phyloP scores from a whole-genome alignment of 257 asterid genomes.

The Phtheirospermum japonicum region DNA sequence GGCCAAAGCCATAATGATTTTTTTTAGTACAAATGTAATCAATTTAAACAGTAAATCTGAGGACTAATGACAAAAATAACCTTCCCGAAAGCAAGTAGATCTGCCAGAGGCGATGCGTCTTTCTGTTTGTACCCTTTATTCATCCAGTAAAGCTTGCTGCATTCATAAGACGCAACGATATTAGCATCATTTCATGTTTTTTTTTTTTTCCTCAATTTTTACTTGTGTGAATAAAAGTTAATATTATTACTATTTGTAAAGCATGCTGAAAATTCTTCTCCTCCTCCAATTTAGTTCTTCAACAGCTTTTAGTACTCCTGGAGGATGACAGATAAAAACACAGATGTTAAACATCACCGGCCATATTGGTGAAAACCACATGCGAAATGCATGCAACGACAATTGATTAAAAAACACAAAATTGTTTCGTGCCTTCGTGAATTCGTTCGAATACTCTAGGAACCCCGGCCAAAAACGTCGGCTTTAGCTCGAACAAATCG shows the following conservation, averaged over 20 bases:
- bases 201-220: no score
- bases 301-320: conserved; percentile 83
- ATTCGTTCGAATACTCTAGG: conserved; percentile 86
- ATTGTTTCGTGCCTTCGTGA: conserved; percentile 62
- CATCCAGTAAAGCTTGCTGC: conserved; percentile 95
- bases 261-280: conserved; percentile 66
- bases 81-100: conserved; percentile 91
- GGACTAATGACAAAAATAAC: conserved; percentile 33
- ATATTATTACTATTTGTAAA: conserved; percentile 59
- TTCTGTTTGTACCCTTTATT: conserved; percentile 81
- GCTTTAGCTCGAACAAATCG: conserved; percentile 76
- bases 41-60: not conserved
- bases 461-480: conserved; percentile 93
- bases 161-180: conserved; percentile 27
- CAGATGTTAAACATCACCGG: conserved; percentile 4
- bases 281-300: conserved; percentile 86
- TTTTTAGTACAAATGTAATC: conserved; percentile 1
- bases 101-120: conserved; percentile 81
- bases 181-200: conserved; percentile 17
- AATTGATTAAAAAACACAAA: not conserved
- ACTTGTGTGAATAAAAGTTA: conserved; percentile 12
- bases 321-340: not conserved
- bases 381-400: not conserved
- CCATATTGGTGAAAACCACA: not conserved
- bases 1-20: not conserved